Evolutionary conservation across 2,329 filamentous ascomycete genomes (phyloP).

Genomic region (Conoideocrella luteorostrata): DNA sequence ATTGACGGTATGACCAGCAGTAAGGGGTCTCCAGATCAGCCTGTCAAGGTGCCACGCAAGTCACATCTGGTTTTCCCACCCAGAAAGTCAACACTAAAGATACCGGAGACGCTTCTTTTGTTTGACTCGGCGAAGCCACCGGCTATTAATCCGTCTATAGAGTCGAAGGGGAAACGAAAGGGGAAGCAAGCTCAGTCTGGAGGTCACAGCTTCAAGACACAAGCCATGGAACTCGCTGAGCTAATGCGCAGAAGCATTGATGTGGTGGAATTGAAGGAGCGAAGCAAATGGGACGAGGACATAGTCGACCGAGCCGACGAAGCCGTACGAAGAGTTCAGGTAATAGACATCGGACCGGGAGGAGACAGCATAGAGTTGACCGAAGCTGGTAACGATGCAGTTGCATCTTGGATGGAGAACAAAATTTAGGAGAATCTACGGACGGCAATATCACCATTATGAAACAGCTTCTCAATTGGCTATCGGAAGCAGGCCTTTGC

Average conservation of each 20-base stretch:
- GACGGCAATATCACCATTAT: no score
- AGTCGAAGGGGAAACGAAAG: slow-evolving; percentile 10
- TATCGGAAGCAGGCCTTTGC: no score
- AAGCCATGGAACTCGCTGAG: slow-evolving; percentile 40
- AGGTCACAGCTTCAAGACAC: slow-evolving; percentile 38
- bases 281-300: slow-evolving; percentile 34
- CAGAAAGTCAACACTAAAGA: slow-evolving; percentile 36
- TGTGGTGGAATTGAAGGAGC: slow-evolving; percentile 37
- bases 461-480: no score
- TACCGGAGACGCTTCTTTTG: slow-evolving; percentile 44
- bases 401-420: slow-evolving; percentile 25
- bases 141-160: slow-evolving; percentile 1
- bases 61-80: slow-evolving; percentile 44
- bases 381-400: slow-evolving; percentile 18
- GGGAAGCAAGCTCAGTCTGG: slow-evolving; percentile 14
- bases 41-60: slow-evolving; percentile 28
- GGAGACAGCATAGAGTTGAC: slow-evolving; percentile 19
- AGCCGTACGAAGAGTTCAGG: slow-evolving; percentile 30
- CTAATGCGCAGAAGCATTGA: slow-evolving; percentile 45
- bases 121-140: slow-evolving; percentile 30
- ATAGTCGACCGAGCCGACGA: slow-evolving; percentile 26
- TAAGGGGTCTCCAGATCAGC: slow-evolving; percentile 4
- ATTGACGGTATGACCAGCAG: slow-evolving; percentile 19
- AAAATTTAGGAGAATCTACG: no score
- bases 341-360: slow-evolving; percentile 29